Conservation (phyloP, 306 rosid genomes). For the Inga laurina region DNA sequence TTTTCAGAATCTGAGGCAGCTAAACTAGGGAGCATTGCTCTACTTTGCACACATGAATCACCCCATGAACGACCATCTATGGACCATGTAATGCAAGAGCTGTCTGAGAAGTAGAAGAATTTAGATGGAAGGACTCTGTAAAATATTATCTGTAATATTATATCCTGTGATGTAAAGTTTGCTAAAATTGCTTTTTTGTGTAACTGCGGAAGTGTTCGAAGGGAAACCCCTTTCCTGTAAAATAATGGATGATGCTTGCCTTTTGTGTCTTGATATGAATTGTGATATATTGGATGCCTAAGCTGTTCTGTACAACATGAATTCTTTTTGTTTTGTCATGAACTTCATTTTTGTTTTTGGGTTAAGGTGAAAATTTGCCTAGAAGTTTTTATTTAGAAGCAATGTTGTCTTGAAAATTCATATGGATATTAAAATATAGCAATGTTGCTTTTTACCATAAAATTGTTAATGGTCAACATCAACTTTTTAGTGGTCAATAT, state of each 20-base stretch:
- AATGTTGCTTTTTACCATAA: too few species aligned
- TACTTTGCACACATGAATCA: slow-evolving; percentile 70
- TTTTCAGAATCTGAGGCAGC: slow-evolving; percentile 67
- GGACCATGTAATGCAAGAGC: slow-evolving; percentile 52
- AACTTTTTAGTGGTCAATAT: too few species aligned
- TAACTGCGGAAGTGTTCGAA: slow-evolving; percentile 15
- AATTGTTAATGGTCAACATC: too few species aligned
- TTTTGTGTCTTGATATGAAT: neutral
- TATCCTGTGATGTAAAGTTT: neutral
- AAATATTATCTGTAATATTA: slow-evolving; percentile 2
- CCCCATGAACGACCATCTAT: slow-evolving; percentile 67
- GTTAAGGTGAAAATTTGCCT: too few species aligned
- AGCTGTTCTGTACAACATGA: neutral
- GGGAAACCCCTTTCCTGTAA: neutral
- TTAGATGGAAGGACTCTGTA: slow-evolving; percentile 7
- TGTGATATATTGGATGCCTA: neutral
- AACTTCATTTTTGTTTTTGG: neutral
- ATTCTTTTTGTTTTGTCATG: neutral
- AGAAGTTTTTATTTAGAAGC: too few species aligned
- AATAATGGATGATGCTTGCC: neutral
- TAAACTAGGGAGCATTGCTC: slow-evolving; percentile 59
- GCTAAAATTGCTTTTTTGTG: neutral
- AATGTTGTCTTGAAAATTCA: too few species aligned
- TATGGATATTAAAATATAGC: too few species aligned
- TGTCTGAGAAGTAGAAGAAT: slow-evolving; percentile 32